Evolutionary conservation across 1,139 yeast genomes (phyloP).

Genomic region (Lodderomyces theae): DNA sequence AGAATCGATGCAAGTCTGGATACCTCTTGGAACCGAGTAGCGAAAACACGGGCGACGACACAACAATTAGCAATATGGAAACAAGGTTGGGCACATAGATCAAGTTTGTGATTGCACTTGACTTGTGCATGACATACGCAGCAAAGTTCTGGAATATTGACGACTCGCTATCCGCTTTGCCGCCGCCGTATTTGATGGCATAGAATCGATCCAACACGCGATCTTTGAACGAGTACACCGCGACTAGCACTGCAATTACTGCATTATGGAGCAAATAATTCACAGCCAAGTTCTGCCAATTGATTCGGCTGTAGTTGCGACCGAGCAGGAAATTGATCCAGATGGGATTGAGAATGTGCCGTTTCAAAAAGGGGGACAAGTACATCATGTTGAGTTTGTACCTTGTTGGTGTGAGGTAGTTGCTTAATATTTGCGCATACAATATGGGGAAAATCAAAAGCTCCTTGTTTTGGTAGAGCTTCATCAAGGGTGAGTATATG

Average conservation of each 20-base stretch:
- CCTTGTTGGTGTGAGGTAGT: conserved; percentile 42
- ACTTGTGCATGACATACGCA: conserved; percentile 23
- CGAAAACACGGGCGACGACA: conserved; percentile 34
- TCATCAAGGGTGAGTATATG: conserved; percentile 17
- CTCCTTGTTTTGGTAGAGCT: conserved; percentile 33
- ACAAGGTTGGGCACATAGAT: conserved; percentile 38
- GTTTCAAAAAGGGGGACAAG: conserved; percentile 33
- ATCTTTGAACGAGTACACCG: conserved; percentile 22
- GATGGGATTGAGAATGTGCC: conserved; percentile 38
- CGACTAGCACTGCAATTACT: conserved; percentile 21
- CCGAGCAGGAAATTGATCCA: conserved; percentile 43
- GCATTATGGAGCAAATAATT: conserved; percentile 31
- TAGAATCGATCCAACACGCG: conserved; percentile 28
- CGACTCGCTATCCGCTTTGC: conserved; percentile 13
- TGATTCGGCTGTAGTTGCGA: conserved; percentile 23
- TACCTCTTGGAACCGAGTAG: conserved; percentile 13
- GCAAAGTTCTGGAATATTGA: conserved; percentile 20
- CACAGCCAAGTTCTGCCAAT: conserved; percentile 29
- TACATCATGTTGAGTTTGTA: conserved; percentile 38
- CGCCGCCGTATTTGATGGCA: conserved; percentile 24
- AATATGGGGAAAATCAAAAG: conserved; percentile 33
- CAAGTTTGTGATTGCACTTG: conserved; percentile 36
- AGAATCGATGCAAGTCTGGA: conserved; percentile 12
- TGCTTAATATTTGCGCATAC: conserved; percentile 42
- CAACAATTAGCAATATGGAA: conserved; percentile 33